phyloP scores from a whole-genome alignment of 345 rosid genomes.

The Zanthoxylum bungeanum region DNA sequence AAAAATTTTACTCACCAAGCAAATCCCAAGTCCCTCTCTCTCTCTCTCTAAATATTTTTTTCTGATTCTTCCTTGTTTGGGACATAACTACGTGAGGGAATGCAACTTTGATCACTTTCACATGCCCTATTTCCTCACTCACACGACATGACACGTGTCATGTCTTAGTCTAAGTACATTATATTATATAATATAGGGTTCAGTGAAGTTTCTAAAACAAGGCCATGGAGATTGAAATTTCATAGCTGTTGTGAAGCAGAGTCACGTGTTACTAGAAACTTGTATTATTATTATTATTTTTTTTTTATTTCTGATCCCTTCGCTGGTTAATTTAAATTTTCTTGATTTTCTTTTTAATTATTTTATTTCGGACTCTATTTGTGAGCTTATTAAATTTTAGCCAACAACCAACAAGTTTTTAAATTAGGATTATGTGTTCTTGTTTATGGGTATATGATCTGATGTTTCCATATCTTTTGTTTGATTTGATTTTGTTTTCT shows the following conservation, averaged over 20 bases:
- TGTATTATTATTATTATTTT: no score
- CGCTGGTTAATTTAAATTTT: not conserved
- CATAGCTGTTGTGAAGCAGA: conserved; percentile 22
- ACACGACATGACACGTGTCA: conserved; percentile 61
- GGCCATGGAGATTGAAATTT: conserved; percentile 16
- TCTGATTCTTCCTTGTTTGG: conserved; percentile 27
- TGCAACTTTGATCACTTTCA: conserved; percentile 28
- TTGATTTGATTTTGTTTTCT: not conserved
- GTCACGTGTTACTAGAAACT: conserved; percentile 33
- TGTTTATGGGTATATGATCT: conserved; percentile 4
- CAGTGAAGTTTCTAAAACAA: not conserved
- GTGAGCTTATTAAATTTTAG: conserved; percentile 8
- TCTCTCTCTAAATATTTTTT: conserved; percentile 31
- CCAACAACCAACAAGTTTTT: conserved; percentile 30
- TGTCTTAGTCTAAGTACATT: conserved; percentile 38
- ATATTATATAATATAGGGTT: conserved; percentile 13
- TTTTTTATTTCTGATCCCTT: conserved; percentile 2
- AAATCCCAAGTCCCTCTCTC: not conserved
- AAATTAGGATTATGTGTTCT: conserved; percentile 11
- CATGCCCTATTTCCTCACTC: conserved; percentile 39
- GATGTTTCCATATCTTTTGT: conserved; percentile 10
- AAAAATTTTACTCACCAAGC: conserved; percentile 6
- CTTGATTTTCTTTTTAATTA: not conserved
- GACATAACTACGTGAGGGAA: conserved; percentile 45
- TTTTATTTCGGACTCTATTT: not conserved